Conservation (phyloP, 768 basidiomycete species). For the Boletus vinaceobasis region DNA sequence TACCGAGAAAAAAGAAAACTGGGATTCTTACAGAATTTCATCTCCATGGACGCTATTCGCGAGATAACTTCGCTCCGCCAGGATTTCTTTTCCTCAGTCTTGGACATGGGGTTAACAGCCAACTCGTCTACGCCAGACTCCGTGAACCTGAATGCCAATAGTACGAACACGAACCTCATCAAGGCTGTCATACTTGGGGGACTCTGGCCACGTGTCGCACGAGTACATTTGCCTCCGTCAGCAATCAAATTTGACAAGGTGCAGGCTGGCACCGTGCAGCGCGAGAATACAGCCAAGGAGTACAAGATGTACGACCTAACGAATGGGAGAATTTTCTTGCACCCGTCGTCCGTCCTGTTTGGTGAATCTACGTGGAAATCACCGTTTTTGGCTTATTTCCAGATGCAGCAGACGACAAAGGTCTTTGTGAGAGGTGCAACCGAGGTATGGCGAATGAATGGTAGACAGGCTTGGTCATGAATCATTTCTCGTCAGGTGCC, state of each 20-base stretch:
- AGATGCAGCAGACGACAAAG: slow-evolving; percentile 78
- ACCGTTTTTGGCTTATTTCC: slow-evolving; percentile 81
- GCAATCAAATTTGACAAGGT: slow-evolving; percentile 83
- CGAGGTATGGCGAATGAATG: slow-evolving; percentile 50
- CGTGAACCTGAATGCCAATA: slow-evolving; percentile 60
- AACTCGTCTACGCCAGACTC: slow-evolving; percentile 42
- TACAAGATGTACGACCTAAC: slow-evolving; percentile 75
- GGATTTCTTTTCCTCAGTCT: slow-evolving; percentile 72
- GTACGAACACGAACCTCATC: slow-evolving; percentile 66
- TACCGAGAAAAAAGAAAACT: neutral
- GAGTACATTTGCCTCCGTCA: slow-evolving; percentile 67
- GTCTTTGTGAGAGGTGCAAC: slow-evolving; percentile 85
- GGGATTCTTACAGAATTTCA: slow-evolving; percentile 62
- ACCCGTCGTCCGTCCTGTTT: slow-evolving; percentile 82
- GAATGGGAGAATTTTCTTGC: slow-evolving; percentile 69
- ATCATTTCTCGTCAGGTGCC: slow-evolving; percentile 54
- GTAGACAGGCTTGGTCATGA: neutral
- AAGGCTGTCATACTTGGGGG: slow-evolving; percentile 85
- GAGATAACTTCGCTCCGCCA: slow-evolving; percentile 75
- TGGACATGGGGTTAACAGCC: slow-evolving; percentile 67
- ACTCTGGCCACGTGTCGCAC: slow-evolving; percentile 80
- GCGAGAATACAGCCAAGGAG: slow-evolving; percentile 81
- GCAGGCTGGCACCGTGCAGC: slow-evolving; percentile 77
- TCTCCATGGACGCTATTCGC: slow-evolving; percentile 66
- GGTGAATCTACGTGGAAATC: slow-evolving; percentile 66